Conservation (phyloP, 306 rosid species). For the Cucurbita argyrosperma region DNA sequence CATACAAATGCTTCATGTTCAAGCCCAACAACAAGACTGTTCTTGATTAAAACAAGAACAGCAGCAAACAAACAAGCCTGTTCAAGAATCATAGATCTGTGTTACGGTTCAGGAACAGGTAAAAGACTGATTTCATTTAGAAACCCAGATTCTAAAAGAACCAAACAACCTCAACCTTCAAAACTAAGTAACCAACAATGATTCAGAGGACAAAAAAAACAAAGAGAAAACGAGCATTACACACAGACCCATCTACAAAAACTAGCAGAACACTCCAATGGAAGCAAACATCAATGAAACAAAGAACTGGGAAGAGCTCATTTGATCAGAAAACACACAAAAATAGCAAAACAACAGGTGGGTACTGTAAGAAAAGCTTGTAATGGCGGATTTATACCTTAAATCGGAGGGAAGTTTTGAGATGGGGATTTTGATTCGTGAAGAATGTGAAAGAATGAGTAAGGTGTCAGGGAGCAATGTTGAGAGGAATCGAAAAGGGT, state of each 20-base stretch:
- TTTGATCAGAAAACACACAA: neutral
- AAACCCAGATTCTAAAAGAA: neutral
- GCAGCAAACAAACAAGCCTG: neutral
- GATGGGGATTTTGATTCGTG: neutral
- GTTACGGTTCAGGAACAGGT: neutral
- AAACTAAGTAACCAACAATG: neutral
- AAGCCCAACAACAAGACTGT: neutral
- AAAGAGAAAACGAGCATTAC: neutral
- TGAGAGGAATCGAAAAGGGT: neutral
- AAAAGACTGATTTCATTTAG: neutral
- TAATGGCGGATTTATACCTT: neutral
- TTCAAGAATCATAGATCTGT: neutral
- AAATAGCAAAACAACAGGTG: neutral
- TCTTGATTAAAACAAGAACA: neutral
- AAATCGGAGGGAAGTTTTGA: neutral
- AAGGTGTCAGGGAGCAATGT: neutral
- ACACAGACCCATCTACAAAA: neutral
- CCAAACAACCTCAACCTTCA: neutral
- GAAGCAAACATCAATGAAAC: neutral
- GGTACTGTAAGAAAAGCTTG: neutral
- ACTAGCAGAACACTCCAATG: neutral
- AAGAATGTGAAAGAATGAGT: neutral
- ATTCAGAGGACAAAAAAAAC: neutral
- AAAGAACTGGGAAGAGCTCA: neutral
- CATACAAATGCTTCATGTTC: neutral